These are phyloP conservation scores for Colletotrichum trifolii DNA, from an alignment of 2,329 filamentous ascomycete species.

Conservation along the genomic window DNA sequence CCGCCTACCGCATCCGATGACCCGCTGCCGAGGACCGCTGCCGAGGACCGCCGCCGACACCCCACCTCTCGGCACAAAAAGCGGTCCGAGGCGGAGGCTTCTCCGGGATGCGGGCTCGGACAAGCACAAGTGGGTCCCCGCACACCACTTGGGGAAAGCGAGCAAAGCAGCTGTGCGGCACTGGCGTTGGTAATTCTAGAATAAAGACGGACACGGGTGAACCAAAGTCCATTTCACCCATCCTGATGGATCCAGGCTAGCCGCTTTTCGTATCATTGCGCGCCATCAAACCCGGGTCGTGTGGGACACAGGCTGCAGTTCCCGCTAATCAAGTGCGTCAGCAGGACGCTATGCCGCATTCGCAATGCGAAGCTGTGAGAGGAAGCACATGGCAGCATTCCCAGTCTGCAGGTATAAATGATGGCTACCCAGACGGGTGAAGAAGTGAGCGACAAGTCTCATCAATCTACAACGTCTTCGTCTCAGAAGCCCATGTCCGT, in stretches of 20 bases:
- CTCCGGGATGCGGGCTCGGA: neutral
- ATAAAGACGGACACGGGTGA: too few species aligned
- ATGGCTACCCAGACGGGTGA: neutral
- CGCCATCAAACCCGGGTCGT: too few species aligned
- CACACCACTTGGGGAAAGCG: constrained; percentile 29
- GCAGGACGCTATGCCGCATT: neutral
- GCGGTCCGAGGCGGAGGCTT: neutral
- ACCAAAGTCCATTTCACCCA: too few species aligned
- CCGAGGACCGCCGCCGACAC: too few species aligned
- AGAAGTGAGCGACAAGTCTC: neutral
- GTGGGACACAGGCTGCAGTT: too few species aligned
- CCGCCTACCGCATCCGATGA: too few species aligned
- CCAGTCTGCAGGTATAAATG: constrained; percentile 9
- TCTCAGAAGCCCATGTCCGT: neutral
- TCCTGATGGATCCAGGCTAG: too few species aligned
- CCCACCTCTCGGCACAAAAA: too few species aligned
- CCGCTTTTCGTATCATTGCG: too few species aligned
- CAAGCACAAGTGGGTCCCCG: constrained; percentile 3
- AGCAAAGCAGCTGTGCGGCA: neutral
- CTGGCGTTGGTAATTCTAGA: too few species aligned
- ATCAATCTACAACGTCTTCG: neutral
- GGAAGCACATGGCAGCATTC: neutral
- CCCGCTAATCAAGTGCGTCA: neutral
- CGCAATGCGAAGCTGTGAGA: constrained; percentile 27
- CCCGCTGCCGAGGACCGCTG: too few species aligned